Conservation (phyloP, 805 yeast genomes). For the Sugiyamaella chiloensis region DNA sequence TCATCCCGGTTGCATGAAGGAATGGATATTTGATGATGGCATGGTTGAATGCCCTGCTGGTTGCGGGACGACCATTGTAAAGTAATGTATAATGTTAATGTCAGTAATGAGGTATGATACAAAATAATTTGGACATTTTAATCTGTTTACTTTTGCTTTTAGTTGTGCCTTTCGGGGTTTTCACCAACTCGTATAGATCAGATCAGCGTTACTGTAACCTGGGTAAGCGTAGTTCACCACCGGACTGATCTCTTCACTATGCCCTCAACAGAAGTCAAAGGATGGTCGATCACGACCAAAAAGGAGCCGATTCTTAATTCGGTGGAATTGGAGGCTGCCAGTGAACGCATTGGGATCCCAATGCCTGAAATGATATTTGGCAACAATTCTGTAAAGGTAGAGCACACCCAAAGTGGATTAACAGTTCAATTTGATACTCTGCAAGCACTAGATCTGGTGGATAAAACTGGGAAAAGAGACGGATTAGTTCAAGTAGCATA, state of each 20-base stretch:
- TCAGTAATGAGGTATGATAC: no score
- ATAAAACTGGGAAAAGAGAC: slow-evolving; percentile 47
- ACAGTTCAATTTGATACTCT: slow-evolving; percentile 66
- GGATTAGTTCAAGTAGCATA: slow-evolving; percentile 69
- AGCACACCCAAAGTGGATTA: slow-evolving; percentile 41
- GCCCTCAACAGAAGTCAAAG: slow-evolving; percentile 50
- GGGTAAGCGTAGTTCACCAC: no score
- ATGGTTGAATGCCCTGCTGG: slow-evolving; percentile 81
- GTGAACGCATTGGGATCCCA: slow-evolving; percentile 64
- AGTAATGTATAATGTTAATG: background rate
- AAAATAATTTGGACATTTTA: background rate
- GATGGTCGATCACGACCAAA: slow-evolving; percentile 73
- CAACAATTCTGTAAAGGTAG: slow-evolving; percentile 60
- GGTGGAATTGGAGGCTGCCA: slow-evolving; percentile 67
- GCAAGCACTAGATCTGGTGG: slow-evolving; percentile 66
- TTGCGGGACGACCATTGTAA: slow-evolving; percentile 36
- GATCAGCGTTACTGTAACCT: no score
- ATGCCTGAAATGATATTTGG: slow-evolving; percentile 98
- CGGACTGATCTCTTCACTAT: background rate
- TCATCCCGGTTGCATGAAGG: slow-evolving; percentile 73
- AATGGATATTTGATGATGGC: slow-evolving; percentile 68
- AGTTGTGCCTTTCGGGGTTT: no score
- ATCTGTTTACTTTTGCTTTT: no score
- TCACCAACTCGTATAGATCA: no score
- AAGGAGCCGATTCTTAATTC: slow-evolving; percentile 76